These are phyloP conservation scores for Misopates orontium DNA, from an alignment of 257 asterid genomes.

Conservation along the genomic window DNA sequence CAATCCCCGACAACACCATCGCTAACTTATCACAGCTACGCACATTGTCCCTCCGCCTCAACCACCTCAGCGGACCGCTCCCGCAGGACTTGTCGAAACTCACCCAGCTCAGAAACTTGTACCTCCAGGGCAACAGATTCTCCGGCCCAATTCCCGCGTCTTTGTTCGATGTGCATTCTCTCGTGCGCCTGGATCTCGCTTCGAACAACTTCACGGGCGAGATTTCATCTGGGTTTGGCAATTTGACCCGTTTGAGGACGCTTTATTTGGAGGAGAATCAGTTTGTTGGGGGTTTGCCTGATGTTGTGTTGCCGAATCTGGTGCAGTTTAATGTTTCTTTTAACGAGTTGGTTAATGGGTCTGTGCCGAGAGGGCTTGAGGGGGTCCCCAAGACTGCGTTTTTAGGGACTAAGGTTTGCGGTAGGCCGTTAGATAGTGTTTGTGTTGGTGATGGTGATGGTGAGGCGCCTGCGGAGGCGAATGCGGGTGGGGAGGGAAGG, in stretches of 20 bases:
- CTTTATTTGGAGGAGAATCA: conserved; percentile 57
- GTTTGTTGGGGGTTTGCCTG: conserved; percentile 60
- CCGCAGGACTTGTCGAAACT: conserved; percentile 55
- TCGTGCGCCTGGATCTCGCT: conserved; percentile 62
- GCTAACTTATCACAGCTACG: conserved; percentile 54
- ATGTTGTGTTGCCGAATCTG: conserved; percentile 46
- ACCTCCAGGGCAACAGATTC: conserved; percentile 69
- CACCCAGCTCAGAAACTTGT: conserved; percentile 58
- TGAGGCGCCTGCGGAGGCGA: conserved; percentile 31
- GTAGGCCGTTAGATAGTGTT: conserved; percentile 62
- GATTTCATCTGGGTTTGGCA: conserved; percentile 45
- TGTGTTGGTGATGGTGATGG: conserved; percentile 46
- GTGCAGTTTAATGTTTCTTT: conserved; percentile 73
- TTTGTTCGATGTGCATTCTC: conserved; percentile 36
- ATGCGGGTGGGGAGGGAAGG: conserved; percentile 18
- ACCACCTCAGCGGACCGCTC: conserved; percentile 63
- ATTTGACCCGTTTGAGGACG: conserved; percentile 70
- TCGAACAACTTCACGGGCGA: conserved; percentile 62
- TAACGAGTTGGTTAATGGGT: conserved; percentile 56
- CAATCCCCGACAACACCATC: conserved; percentile 48
- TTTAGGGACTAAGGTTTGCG: conserved; percentile 66
- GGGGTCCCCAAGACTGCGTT: conserved; percentile 46
- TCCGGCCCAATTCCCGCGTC: conserved; percentile 45
- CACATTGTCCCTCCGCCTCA: conserved; percentile 73
- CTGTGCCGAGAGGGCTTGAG: conserved; percentile 58